Evolutionary conservation across 192 early-diverging fungal species (phyloP).

Genomic region (Physocladia obscura): DNA sequence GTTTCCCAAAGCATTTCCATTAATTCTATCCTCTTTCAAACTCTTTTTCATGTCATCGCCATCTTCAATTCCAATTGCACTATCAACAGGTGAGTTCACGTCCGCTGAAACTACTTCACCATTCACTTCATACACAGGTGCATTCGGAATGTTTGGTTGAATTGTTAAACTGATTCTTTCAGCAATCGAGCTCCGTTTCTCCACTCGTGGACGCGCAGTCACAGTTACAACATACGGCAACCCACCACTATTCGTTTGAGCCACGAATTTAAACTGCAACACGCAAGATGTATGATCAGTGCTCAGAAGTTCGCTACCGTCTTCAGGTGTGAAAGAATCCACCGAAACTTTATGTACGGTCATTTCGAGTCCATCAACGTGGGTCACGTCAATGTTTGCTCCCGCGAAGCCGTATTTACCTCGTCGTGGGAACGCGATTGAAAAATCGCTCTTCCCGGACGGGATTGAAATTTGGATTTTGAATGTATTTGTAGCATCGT

Average conservation of each 20-base stretch:
- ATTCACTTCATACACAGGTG: conserved; percentile 7
- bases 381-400: neutral
- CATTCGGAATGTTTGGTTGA: neutral
- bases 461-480: neutral
- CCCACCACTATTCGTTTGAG: neutral
- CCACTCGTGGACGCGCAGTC: neutral
- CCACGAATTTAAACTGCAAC: neutral
- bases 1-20: neutral
- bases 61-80: neutral
- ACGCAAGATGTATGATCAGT: neutral
- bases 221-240: neutral
- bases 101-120: neutral
- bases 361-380: neutral
- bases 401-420: conserved; percentile 1
- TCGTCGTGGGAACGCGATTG: conserved; percentile 2
- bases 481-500: neutral
- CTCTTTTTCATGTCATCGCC: neutral
- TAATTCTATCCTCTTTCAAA: neutral
- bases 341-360: neutral
- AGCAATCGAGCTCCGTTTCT: neutral
- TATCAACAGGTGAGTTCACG: conserved; percentile 9
- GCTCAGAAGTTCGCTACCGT: neutral
- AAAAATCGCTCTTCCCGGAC: conserved; percentile 8
- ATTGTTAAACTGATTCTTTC: neutral
- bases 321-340: neutral